phyloP scores from a whole-genome alignment of 345 rosid species.

The Chamaenerion angustifolium region DNA sequence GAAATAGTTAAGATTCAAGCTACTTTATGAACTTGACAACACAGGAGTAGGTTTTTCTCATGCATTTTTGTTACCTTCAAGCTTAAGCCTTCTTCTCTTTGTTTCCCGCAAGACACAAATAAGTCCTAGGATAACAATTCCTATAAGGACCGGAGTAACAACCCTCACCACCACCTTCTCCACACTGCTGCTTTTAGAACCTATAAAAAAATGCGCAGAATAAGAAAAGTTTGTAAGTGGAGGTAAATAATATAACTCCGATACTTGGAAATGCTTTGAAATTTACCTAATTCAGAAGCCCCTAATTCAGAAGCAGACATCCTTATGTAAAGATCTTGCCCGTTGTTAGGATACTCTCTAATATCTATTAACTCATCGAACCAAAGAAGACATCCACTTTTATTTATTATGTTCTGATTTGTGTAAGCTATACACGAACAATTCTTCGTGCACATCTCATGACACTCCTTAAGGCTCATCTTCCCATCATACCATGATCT shows the following conservation, averaged over 20 bases:
- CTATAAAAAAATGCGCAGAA: no score
- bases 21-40: no score
- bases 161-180: conserved; percentile 3
- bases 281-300: no score
- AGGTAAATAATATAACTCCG: no score
- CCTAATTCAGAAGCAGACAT: conserved; percentile 9
- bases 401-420: conserved; percentile 20
- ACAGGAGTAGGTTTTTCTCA: no score
- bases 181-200: not conserved
- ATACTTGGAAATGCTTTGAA: no score
- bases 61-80: not conserved
- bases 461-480: conserved; percentile 23
- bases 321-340: conserved; percentile 13
- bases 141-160: not conserved
- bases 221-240: no score
- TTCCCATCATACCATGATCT: conserved; percentile 13
- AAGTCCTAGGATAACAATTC: not conserved
- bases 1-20: no score
- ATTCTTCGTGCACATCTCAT: conserved; percentile 20
- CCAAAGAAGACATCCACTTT: conserved; percentile 11
- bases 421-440: conserved; percentile 47
- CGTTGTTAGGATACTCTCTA: conserved; percentile 4
- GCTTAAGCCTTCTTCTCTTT: not conserved
- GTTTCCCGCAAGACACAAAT: not conserved
- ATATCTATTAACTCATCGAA: conserved; percentile 6